phyloP scores from a whole-genome alignment of 208 protist species.

The Leishmania amazonensis region DNA sequence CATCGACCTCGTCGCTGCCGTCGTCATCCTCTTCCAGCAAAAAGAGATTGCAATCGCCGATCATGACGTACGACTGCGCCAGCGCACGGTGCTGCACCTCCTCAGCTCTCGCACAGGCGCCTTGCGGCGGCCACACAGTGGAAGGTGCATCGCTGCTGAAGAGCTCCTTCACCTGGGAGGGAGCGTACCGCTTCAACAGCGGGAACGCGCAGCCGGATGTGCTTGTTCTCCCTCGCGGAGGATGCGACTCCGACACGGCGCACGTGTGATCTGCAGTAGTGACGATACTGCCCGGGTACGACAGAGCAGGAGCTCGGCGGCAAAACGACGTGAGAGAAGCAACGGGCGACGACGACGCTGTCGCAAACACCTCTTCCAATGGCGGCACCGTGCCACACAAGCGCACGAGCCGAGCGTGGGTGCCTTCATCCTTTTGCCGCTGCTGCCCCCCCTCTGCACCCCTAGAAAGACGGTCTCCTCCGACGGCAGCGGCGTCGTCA shows the following conservation, averaged over 20 bases:
- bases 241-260: not conserved
- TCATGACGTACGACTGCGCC: conserved; percentile 47
- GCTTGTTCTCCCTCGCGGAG: not conserved
- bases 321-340: not conserved
- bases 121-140: not conserved
- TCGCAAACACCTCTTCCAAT: conserved; percentile 1
- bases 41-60: conserved; percentile 94
- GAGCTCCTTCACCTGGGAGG: not conserved
- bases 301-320: not conserved
- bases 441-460: not conserved
- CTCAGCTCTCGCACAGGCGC: not conserved
- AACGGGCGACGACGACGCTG: not conserved
- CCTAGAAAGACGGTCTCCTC: not conserved
- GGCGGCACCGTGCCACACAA: not conserved
- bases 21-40: conserved; percentile 46
- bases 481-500: not conserved
- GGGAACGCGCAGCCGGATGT: not conserved
- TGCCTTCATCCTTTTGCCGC: not conserved
- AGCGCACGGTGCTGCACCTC: not conserved
- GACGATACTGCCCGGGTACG: conserved; percentile 27
- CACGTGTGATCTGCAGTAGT: conserved; percentile 2
- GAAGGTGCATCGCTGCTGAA: not conserved
- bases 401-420: not conserved
- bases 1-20: conserved; percentile 14
- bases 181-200: conserved; percentile 25